Base-by-base conservation (phyloP, 108 stramenopile species). In the Nitzschia sp. region DNA sequence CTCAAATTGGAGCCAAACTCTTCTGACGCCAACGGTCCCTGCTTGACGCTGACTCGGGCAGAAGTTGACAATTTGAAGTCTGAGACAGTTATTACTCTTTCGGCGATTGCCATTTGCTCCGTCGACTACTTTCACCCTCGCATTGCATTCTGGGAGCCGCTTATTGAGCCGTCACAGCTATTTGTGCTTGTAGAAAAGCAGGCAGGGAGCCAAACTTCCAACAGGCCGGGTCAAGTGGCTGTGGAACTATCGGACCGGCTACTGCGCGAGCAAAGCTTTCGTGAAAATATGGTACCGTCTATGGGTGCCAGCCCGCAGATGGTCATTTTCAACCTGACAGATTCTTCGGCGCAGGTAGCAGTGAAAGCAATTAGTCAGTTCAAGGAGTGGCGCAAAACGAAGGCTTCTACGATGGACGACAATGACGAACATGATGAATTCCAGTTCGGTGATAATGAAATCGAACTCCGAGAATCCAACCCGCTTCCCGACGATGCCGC, bases 121-220 rank as follows among this genome's bases (percentile, higher is more conserved):
- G 38, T 88, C n/a, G 87, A 88, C 25, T 88, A 85, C 32, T 85
- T 85, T 56, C 84, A 82, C 60, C 76, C 87, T 3, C 47, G 77
- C 13, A 77, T 83, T 36, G 82, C 82, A 18, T 67, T 65, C 25
- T 88, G 82, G 82, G 87, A 88, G 58, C 87, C 87, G 36, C 54
- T 88, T 1, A 24, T 88, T 11, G 87, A 88, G 66, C 77, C 84
- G 32, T 71, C 79, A 33, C 76, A 70, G 29, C 34, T 88, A 1
- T 72, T 54, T 42, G 58, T 74, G 0, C 57, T 56, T 18, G n/a
- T 80, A 25, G 84, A 84, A 48, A 77, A 71, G 23, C 83, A 83
- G 48, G 38, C 60, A 3, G 80, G 80, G 2, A 69, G 54, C 34
- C 18, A 25, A 3, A 18, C 49, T 2, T 64, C 60, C 11, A 46